Percentiles rank a stretch among this genome's conserved stretches.
phyloP scores from a whole-genome alignment of 23 red algal species.

The Gracilaria vermiculophylla region DNA sequence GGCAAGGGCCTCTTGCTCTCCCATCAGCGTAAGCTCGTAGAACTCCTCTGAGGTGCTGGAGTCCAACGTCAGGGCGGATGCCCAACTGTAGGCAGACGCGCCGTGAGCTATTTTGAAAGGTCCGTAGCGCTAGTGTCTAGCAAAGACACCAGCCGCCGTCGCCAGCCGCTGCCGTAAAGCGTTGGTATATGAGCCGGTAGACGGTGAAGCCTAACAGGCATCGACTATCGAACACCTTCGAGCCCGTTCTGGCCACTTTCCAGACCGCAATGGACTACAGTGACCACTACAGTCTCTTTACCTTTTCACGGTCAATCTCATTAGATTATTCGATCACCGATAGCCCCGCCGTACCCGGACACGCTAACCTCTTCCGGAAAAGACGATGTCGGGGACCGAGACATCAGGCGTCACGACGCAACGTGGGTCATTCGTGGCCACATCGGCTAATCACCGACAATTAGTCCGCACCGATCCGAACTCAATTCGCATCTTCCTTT shows the following conservation, averaged over 20 bases:
- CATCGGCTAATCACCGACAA: neutral
- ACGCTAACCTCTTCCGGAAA: neutral
- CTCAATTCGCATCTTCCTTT: constrained; percentile 1
- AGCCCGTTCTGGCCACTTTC: neutral
- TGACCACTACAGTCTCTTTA: neutral
- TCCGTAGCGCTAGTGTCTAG: neutral
- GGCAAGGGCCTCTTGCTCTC: no score
- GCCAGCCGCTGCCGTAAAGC: neutral
- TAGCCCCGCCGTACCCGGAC: constrained; percentile 1
- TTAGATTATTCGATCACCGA: constrained; percentile 2
- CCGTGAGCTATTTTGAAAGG: neutral
- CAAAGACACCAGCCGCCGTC: neutral
- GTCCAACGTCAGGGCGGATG: no score
- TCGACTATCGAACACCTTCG: neutral
- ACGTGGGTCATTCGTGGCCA: neutral
- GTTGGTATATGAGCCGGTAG: neutral
- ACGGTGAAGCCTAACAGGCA: neutral
- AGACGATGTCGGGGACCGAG: neutral
- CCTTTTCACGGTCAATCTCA: neutral
- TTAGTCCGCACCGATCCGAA: neutral
- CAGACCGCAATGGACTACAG: constrained; percentile 1
- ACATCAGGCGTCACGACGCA: neutral
- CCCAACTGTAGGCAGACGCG: neutral
- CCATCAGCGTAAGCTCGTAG: no score
- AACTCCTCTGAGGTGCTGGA: no score